A percentile compares a stretch with the other conserved stretches of the same genome.
Conservation (phyloP, 2,329 filamentous ascomycete species). For the Lasiodiplodia gonubiensis region DNA sequence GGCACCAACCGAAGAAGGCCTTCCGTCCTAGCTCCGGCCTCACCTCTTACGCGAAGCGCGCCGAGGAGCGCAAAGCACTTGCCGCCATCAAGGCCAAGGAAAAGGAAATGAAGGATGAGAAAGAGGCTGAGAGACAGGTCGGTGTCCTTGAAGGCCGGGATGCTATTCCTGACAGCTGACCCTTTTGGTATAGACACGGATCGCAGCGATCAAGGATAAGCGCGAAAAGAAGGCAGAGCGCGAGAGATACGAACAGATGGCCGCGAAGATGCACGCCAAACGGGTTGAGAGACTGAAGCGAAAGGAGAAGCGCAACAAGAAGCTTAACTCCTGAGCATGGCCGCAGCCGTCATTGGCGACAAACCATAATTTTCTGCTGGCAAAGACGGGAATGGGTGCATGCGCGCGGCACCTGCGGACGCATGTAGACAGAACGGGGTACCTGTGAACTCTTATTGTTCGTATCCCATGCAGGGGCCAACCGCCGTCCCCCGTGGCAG, state of each 20-base stretch:
- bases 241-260: slow-evolving; percentile 90
- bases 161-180: neutral
- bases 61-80: slow-evolving; percentile 70
- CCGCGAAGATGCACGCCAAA: slow-evolving; percentile 97
- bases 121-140: slow-evolving; percentile 86
- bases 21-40: slow-evolving; percentile 83
- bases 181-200: slow-evolving; percentile 63
- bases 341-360: neutral
- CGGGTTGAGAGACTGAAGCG: slow-evolving; percentile 90
- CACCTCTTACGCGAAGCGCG: slow-evolving; percentile 78
- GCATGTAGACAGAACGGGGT: neutral
- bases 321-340: slow-evolving; percentile 57
- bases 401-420: neutral
- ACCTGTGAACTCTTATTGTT: slow-evolving; percentile 8
- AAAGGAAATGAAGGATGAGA: slow-evolving; percentile 94
- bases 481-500: neutral
- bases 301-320: slow-evolving; percentile 94
- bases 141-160: slow-evolving; percentile 34
- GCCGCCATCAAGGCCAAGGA: slow-evolving; percentile 88
- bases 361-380: neutral
- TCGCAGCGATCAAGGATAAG: slow-evolving; percentile 83
- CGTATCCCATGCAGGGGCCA: neutral
- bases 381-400: neutral
- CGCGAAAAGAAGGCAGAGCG: slow-evolving; percentile 89
- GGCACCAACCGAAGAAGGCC: slow-evolving; percentile 81